Evolutionary conservation across 805 yeast genomes (phyloP).

Genomic region (Cyberlindnera bimundalis): DNA sequence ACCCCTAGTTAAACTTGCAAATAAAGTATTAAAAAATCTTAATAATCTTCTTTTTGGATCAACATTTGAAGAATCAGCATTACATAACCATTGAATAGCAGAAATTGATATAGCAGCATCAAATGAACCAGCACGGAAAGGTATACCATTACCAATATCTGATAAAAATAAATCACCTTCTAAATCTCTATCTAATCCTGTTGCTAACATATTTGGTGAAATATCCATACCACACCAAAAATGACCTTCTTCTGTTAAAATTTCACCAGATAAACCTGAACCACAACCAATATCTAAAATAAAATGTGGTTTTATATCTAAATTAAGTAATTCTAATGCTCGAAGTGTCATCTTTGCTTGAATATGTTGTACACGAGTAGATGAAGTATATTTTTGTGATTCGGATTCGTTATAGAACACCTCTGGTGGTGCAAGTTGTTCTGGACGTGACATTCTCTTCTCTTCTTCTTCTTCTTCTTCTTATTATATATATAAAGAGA

Average conservation of each 20-base stretch:
- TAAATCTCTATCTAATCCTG: slow-evolving; percentile 86
- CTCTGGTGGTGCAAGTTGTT: slow-evolving; percentile 95
- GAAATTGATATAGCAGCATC: slow-evolving; percentile 95
- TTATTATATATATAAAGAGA: too few relatives aligned
- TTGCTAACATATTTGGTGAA: slow-evolving; percentile 92
- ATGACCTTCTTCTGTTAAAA: slow-evolving; percentile 89
- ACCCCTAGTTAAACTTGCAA: slow-evolving; percentile 83
- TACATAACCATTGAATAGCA: slow-evolving; percentile 97
- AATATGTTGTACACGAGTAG: slow-evolving; percentile 96
- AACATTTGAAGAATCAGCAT: slow-evolving; percentile 78
- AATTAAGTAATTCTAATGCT: slow-evolving; percentile 81
- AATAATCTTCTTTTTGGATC: slow-evolving; percentile 82
- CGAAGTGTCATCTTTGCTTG: slow-evolving; percentile 97
- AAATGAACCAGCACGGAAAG: slow-evolving; percentile 93
- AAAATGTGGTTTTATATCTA: slow-evolving; percentile 49
- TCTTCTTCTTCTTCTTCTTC: too few relatives aligned
- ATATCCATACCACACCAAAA: slow-evolving; percentile 97
- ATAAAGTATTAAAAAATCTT: slow-evolving; percentile 83
- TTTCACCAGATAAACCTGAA: slow-evolving; percentile 93
- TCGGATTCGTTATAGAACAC: slow-evolving; percentile 89
- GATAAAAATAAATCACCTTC: slow-evolving; percentile 91
- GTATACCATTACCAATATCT: slow-evolving; percentile 92
- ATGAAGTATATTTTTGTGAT: slow-evolving; percentile 83
- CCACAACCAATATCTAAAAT: slow-evolving; percentile 95
- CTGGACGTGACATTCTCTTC: slow-evolving; percentile 99